Evolutionary conservation across 192 early-diverging fungal species (phyloP).

Genomic region (Coemansia sp.): DNA sequence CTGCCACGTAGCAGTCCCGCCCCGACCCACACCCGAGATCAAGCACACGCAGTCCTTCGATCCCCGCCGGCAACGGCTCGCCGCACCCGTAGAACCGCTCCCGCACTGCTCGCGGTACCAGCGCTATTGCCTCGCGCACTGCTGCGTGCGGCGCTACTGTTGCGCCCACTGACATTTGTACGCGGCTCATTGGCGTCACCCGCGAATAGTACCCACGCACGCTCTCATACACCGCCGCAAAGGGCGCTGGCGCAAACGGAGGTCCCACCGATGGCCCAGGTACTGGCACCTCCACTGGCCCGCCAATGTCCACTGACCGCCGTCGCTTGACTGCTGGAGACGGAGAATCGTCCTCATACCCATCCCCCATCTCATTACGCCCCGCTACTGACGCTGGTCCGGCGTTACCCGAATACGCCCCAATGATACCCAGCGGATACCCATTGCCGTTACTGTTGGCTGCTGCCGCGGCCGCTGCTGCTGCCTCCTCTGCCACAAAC

Average conservation of each 20-base stretch:
- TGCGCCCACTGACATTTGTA: conserved; percentile 46
- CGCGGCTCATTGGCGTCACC: conserved; percentile 42
- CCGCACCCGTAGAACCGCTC: conserved; percentile 55
- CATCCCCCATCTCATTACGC: neutral
- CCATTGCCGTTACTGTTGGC: neutral
- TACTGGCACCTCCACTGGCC: neutral
- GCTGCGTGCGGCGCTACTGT: conserved; percentile 31
- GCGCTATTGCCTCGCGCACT: conserved; percentile 40
- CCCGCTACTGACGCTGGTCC: neutral
- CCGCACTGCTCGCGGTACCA: conserved; percentile 39
- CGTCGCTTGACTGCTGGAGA: conserved; percentile 32
- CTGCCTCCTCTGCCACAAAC: conserved; percentile 29
- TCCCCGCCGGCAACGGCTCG: conserved; percentile 48
- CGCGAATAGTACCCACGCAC: conserved; percentile 57
- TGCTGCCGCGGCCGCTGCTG: conserved; percentile 6
- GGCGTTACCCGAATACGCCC: neutral
- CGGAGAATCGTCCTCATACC: neutral
- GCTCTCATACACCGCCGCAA: conserved; percentile 49
- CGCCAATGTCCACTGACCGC: conserved; percentile 32
- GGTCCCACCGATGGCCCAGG: neutral
- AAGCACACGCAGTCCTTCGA: conserved; percentile 47
- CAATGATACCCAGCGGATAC: neutral
- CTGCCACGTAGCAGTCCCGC: conserved; percentile 57
- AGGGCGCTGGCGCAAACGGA: conserved; percentile 22
- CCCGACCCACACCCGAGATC: conserved; percentile 55